Percentiles rank a stretch among this genome's conserved stretches.
These are phyloP conservation scores for Diplocarpon rosae DNA, from an alignment of 2,329 filamentous ascomycete genomes.

Conservation along the genomic window DNA sequence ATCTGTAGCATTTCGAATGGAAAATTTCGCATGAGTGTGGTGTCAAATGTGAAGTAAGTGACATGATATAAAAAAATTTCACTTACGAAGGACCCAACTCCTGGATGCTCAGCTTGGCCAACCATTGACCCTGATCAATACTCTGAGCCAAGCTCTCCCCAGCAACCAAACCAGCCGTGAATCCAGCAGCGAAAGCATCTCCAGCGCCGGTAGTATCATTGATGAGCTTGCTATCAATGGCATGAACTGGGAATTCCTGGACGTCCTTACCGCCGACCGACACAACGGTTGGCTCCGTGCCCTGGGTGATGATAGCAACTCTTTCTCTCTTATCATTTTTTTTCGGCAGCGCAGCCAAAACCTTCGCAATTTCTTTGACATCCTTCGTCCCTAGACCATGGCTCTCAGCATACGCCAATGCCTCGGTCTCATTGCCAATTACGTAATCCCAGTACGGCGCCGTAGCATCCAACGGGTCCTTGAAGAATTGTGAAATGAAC, in stretches of 20 bases:
- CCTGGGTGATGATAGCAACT: slow-evolving; percentile 87
- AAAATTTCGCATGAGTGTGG: neutral
- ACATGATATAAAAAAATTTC: slow-evolving; percentile 6
- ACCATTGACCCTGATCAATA: slow-evolving; percentile 93
- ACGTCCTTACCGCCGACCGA: slow-evolving; percentile 63
- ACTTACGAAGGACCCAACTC: slow-evolving; percentile 93
- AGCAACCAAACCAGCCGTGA: slow-evolving; percentile 79
- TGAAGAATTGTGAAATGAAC: slow-evolving; percentile 97
- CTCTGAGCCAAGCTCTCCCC: slow-evolving; percentile 68
- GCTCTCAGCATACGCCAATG: slow-evolving; percentile 72
- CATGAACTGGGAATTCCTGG: slow-evolving; percentile 70
- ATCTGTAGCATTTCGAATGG: slow-evolving; percentile 6
- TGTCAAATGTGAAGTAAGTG: neutral
- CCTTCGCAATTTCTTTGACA: slow-evolving; percentile 73
- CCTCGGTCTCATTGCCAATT: slow-evolving; percentile 95
- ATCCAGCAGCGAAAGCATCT: slow-evolving; percentile 92
- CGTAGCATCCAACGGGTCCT: slow-evolving; percentile 79
- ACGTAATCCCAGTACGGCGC: slow-evolving; percentile 91
- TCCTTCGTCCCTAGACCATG: slow-evolving; percentile 66
- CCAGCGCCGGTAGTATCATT: slow-evolving; percentile 95
- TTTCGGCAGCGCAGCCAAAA: slow-evolving; percentile 83
- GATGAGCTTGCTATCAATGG: slow-evolving; percentile 68
- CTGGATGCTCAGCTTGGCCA: slow-evolving; percentile 86
- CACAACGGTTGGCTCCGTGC: slow-evolving; percentile 80
- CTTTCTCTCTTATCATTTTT: slow-evolving; percentile 76